Conservation (phyloP, 139 green algal species). For the Monoraphidium neglectum region DNA sequence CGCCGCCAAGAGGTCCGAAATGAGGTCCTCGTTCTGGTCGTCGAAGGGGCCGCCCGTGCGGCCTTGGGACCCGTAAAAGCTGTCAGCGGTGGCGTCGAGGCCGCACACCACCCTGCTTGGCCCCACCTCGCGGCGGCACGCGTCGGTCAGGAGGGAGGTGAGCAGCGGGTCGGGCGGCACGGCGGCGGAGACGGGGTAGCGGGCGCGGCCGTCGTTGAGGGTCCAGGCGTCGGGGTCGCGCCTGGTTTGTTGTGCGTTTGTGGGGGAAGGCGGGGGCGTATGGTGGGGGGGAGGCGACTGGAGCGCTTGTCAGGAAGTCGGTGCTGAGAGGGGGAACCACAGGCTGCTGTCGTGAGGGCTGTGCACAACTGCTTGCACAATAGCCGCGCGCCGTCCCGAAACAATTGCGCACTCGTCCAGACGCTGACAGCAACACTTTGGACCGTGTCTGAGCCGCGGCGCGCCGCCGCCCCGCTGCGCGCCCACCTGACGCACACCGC, state of each 20-base stretch:
- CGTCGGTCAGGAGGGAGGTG: constrained; percentile 32
- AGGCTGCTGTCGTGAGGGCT: too few relatives aligned
- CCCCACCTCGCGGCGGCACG: constrained; percentile 4
- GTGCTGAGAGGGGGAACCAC: too few relatives aligned
- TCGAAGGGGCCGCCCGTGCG: constrained; percentile 52
- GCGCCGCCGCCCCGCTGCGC: neutral
- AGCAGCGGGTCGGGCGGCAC: constrained; percentile 55
- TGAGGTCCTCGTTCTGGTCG: constrained; percentile 60
- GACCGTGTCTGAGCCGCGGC: too few relatives aligned
- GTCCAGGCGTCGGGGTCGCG: constrained; percentile 61
- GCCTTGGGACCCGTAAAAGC: constrained; percentile 69
- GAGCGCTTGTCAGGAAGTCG: too few relatives aligned
- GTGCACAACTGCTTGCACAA: too few relatives aligned
- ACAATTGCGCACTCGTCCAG: too few relatives aligned
- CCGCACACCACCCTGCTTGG: constrained; percentile 48
- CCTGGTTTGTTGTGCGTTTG: too few relatives aligned
- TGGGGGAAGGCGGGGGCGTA: too few relatives aligned
- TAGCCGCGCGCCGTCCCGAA: too few relatives aligned
- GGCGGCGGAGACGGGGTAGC: constrained; percentile 46
- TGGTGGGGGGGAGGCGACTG: too few relatives aligned
- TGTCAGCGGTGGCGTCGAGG: constrained; percentile 75
- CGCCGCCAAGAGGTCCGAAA: constrained; percentile 43
- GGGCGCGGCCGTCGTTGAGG: constrained; percentile 12
- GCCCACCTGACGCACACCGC: constrained; percentile 53
- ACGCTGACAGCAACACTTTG: too few relatives aligned